These are phyloP conservation scores for Thalassiosira delicatula DNA, from an alignment of 352 stramenopile genomes.

Conservation along the genomic window DNA sequence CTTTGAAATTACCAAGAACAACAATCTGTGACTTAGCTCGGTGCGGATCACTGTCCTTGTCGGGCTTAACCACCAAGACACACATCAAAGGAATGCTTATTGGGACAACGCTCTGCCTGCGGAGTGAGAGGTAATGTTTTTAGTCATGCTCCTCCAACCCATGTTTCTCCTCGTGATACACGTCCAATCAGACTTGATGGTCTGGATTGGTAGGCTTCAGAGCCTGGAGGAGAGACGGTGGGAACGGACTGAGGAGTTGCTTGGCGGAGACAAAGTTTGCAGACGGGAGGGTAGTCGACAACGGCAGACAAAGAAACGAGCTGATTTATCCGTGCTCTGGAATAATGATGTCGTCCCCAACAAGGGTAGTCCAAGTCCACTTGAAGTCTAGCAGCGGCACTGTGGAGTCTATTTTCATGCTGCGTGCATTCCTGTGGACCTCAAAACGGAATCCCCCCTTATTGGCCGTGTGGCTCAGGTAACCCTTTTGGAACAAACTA, in stretches of 20 bases:
- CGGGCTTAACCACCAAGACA: neutral
- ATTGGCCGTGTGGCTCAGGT: neutral
- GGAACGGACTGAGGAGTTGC: neutral
- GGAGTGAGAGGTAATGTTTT: neutral
- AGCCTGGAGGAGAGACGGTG: neutral
- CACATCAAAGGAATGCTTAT: neutral
- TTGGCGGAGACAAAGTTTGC: conserved; percentile 7
- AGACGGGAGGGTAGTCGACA: conserved; percentile 7
- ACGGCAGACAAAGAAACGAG: too few species aligned
- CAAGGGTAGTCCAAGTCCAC: neutral
- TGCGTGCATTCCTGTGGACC: neutral
- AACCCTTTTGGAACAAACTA: neutral
- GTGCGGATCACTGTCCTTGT: neutral
- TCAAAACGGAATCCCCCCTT: conserved; percentile 4
- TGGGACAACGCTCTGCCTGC: neutral
- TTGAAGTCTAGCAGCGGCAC: conserved; percentile 9
- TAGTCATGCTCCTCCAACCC: neutral
- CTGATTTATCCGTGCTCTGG: conserved; percentile 21
- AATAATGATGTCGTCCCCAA: conserved; percentile 8
- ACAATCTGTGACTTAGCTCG: neutral
- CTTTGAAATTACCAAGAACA: neutral
- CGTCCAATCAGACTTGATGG: neutral
- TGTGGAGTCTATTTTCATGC: neutral
- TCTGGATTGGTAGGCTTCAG: neutral
- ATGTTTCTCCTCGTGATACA: neutral